A percentile compares a stretch with the other conserved stretches of the same genome.
Conservation (phyloP, 164 flowering plant genomes). For the Saururus chinensis region DNA sequence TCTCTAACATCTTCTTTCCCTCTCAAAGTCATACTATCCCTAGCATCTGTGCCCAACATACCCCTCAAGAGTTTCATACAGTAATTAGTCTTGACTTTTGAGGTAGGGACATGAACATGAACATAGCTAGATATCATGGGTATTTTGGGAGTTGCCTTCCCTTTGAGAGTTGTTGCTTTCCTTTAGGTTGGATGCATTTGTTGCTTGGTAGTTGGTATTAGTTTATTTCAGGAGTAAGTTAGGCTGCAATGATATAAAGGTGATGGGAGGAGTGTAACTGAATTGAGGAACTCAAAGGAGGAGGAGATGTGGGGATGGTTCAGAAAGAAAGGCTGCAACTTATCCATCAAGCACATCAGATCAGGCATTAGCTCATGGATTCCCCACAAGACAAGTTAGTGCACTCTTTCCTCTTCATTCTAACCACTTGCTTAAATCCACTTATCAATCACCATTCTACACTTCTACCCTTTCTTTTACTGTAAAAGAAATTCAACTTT, state of each 20-base stretch:
- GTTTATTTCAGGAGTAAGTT: neutral
- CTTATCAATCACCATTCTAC: too few species aligned
- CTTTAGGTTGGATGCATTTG: constrained; percentile 3
- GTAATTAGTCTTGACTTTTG: too few species aligned
- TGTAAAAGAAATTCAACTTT: too few species aligned
- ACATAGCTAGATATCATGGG: neutral
- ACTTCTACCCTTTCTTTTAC: too few species aligned
- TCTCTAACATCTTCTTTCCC: neutral
- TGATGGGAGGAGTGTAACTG: neutral
- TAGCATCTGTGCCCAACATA: neutral
- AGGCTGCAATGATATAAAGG: constrained; percentile 1
- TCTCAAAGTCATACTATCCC: neutral
- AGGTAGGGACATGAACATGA: too few species aligned
- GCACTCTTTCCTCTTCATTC: neutral
- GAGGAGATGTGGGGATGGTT: constrained; percentile 6
- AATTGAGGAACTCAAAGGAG: neutral
- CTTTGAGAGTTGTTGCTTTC: neutral
- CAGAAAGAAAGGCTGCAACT: constrained; percentile 3
- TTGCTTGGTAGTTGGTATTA: neutral
- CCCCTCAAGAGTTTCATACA: too few species aligned
- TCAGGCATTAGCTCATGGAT: neutral
- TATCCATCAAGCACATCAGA: neutral
- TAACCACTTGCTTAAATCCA: neutral
- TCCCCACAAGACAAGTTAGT: neutral
- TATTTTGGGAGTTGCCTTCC: neutral